Percentiles rank a stretch among this genome's conserved stretches.
Conservation (phyloP, 129 eudicot species). For the Erigeron canadensis region DNA sequence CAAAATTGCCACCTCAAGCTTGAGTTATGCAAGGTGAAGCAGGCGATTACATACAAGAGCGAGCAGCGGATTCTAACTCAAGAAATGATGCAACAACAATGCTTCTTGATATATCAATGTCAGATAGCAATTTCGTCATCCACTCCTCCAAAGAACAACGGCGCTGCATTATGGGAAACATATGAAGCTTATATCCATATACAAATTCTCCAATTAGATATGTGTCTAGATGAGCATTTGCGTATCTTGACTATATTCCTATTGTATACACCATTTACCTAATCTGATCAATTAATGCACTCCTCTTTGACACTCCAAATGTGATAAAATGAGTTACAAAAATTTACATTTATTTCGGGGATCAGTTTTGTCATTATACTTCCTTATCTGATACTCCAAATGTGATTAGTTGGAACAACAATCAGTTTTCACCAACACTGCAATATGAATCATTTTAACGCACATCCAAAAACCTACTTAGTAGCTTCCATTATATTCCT, state of each 20-base stretch:
- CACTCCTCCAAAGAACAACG: slow-evolving; percentile 85
- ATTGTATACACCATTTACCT: too few relatives aligned
- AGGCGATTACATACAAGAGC: slow-evolving; percentile 69
- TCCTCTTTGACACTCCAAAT: too few relatives aligned
- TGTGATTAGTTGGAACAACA: too few relatives aligned
- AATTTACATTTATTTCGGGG: neutral
- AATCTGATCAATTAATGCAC: neutral
- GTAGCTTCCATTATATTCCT: neutral
- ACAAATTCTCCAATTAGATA: neutral
- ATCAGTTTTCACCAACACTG: too few relatives aligned
- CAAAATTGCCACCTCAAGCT: slow-evolving; percentile 7
- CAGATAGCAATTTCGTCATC: slow-evolving; percentile 86
- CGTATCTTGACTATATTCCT: neutral
- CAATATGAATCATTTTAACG: too few relatives aligned
- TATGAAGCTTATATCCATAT: slow-evolving; percentile 3
- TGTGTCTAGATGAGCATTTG: neutral
- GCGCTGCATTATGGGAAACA: slow-evolving; percentile 50
- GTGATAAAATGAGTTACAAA: neutral
- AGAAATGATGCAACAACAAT: slow-evolving; percentile 89
- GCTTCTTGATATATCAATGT: slow-evolving; percentile 86
- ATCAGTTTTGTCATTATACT: neutral
- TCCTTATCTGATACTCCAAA: too few relatives aligned
- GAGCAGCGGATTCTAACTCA: slow-evolving; percentile 95
- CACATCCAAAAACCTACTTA: neutral
- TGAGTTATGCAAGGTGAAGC: slow-evolving; percentile 21